Evolutionary conservation across 495 filamentous ascomycete genomes (phyloP).

Genomic region (Viridothelium virens): DNA sequence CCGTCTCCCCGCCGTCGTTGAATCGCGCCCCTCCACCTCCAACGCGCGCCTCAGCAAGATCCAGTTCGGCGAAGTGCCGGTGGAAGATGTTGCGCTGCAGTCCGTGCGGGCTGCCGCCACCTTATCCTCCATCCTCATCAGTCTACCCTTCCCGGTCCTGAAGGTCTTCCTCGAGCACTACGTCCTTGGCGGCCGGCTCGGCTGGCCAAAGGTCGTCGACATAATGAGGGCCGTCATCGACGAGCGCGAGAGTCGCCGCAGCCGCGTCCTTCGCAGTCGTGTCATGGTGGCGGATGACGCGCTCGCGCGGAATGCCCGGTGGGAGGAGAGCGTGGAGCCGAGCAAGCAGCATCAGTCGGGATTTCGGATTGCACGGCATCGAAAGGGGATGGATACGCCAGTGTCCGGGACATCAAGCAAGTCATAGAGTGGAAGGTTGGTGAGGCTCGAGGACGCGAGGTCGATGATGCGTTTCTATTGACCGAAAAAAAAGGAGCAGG

Average conservation of each 20-base stretch:
- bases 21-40: conserved; percentile 28
- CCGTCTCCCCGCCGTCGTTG: conserved; percentile 18
- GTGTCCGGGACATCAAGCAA: background rate
- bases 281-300: conserved; percentile 17
- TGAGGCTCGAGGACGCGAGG: background rate
- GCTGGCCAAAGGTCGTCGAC: conserved; percentile 39
- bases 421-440: background rate
- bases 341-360: conserved; percentile 17
- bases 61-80: conserved; percentile 56
- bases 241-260: conserved; percentile 48
- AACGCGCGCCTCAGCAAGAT: conserved; percentile 52
- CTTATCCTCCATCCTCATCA: conserved; percentile 56
- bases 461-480: background rate
- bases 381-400: conserved; percentile 21
- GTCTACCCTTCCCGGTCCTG: conserved; percentile 54
- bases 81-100: conserved; percentile 36
- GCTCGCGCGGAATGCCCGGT: conserved; percentile 32
- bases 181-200: conserved; percentile 38
- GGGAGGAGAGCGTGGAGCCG: conserved; percentile 34
- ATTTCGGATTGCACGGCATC: conserved; percentile 18
- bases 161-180: conserved; percentile 49
- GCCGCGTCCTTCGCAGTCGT: conserved; percentile 22
- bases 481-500: background rate
- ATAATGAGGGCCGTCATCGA: conserved; percentile 48
- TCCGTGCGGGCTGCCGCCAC: conserved; percentile 33